Evolutionary conservation across 768 basidiomycete genomes (phyloP), one percentile per base, ranked within the genome.

Genomic region (Boletales sp.): DNA sequence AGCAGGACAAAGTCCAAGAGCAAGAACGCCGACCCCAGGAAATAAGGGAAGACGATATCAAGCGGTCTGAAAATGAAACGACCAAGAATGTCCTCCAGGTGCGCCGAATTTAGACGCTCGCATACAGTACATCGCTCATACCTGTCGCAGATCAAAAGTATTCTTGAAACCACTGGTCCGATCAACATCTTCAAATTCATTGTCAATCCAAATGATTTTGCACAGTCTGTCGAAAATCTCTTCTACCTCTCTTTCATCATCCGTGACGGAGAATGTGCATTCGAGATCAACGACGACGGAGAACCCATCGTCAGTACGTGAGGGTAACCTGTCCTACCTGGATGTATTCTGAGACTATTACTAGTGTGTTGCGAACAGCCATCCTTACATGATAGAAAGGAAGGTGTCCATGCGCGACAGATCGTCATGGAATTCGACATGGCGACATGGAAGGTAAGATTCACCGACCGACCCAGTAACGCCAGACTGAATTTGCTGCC

Each of bases 231-330:
- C 13, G 97, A 99, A 70, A 99, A 99, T 65, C 74, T 95, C 19
- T 98, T 99, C 66, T 94, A 97, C 62, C 76, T 95, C 2, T 92
- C 91, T 0, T 98, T 99, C 71, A 76, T 97, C 53, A 88, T 97
- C 40, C 80, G 88, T 29, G 90, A 94, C 55, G 92, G 87, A 3
- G 80, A 82, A 60, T 90, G 84, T 51, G 85, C 86, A 11, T 73
- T 90, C 27, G 86, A 92, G 55, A 77, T 79, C 7, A 72, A 78
- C 30, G 73, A 81, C 8, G 74, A 86, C 1, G 87, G 84, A 1
- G 84, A 90, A 58, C 86, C 90, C 8, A 64, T 84, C 17, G 81
- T 94, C 41, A 86, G 91, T 92, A 62, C 55, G 85, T 69, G 21
- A 40, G 3, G 9, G 41, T 29, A 11, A n/a, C 15, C 41, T 50